Conservation (phyloP, 164 flowering plant genomes). For the Santalum album region DNA sequence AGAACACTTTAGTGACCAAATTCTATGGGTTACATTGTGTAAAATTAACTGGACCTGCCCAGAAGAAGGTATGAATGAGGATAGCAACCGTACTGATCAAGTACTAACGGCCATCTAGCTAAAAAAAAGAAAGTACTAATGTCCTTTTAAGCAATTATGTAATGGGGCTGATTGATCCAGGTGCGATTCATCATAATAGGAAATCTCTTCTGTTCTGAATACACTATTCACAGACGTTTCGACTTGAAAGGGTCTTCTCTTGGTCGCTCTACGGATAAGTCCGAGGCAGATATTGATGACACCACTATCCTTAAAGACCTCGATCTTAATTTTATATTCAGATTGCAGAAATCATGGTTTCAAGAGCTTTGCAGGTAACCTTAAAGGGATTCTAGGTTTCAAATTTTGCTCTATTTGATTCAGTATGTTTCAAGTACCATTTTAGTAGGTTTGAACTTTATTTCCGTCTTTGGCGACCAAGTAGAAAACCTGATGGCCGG, state of each 20-base stretch:
- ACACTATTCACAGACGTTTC: constrained; percentile 56
- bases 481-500: too few species aligned
- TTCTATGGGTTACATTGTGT: constrained; percentile 64
- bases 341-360: constrained; percentile 57
- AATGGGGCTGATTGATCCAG: constrained; percentile 20
- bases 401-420: not conserved
- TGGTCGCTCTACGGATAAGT: constrained; percentile 67
- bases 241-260: constrained; percentile 81
- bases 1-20: constrained; percentile 55
- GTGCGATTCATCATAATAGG: constrained; percentile 80
- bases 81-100: not conserved
- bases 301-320: constrained; percentile 74
- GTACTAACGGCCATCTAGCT: too few species aligned
- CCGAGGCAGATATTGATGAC: constrained; percentile 53
- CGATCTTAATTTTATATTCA: constrained; percentile 66
- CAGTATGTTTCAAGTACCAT: not conserved
- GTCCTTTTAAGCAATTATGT: not conserved
- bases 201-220: constrained; percentile 61
- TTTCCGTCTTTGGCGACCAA: too few species aligned
- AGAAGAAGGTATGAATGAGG: constrained; percentile 44
- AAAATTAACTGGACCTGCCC: constrained; percentile 45
- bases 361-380: constrained; percentile 62
- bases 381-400: not conserved
- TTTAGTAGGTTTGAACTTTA: too few species aligned
- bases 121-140: too few species aligned